Evolutionary conservation across 768 basidiomycete species (phyloP).

Genomic region (Rhizopogon salebrosus): DNA sequence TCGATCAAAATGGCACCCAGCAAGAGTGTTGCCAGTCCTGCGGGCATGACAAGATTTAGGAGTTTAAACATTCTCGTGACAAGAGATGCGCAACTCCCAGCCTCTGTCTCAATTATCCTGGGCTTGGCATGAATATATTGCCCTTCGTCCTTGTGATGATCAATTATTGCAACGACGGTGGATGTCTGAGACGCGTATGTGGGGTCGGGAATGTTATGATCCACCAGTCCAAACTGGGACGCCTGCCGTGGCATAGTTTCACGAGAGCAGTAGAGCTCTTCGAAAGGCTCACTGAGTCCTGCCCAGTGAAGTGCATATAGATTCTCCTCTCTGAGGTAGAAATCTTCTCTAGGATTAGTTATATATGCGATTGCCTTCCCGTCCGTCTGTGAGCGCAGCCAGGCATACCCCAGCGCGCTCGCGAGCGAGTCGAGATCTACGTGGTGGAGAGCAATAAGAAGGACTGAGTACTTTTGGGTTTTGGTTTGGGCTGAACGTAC

Average conservation of each 20-base stretch:
- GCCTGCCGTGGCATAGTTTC: constrained; percentile 45
- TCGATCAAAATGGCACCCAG: constrained; percentile 82
- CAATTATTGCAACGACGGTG: constrained; percentile 73
- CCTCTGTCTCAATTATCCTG: constrained; percentile 58
- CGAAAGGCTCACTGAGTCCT: constrained; percentile 16
- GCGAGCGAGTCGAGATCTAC: constrained; percentile 89
- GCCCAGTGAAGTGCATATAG: neutral
- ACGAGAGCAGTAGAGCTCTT: constrained; percentile 60
- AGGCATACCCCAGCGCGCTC: constrained; percentile 80
- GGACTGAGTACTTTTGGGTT: neutral
- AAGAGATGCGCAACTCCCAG: constrained; percentile 75
- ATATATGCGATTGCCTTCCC: constrained; percentile 66
- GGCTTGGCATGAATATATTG: constrained; percentile 57
- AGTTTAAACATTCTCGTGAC: constrained; percentile 38
- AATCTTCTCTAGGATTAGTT: constrained; percentile 61
- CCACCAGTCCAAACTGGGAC: constrained; percentile 73
- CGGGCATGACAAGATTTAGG: constrained; percentile 28
- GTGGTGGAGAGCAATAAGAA: neutral
- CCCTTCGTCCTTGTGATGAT: constrained; percentile 89
- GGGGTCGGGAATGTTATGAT: constrained; percentile 73
- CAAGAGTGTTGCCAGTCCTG: constrained; percentile 72
- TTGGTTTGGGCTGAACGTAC: constrained; percentile 39
- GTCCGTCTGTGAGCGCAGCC: constrained; percentile 53
- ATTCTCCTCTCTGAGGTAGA: constrained; percentile 62
- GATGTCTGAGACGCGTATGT: constrained; percentile 35